phyloP scores from a whole-genome alignment of 441 rosid genomes.

The Gossypium laxum region DNA sequence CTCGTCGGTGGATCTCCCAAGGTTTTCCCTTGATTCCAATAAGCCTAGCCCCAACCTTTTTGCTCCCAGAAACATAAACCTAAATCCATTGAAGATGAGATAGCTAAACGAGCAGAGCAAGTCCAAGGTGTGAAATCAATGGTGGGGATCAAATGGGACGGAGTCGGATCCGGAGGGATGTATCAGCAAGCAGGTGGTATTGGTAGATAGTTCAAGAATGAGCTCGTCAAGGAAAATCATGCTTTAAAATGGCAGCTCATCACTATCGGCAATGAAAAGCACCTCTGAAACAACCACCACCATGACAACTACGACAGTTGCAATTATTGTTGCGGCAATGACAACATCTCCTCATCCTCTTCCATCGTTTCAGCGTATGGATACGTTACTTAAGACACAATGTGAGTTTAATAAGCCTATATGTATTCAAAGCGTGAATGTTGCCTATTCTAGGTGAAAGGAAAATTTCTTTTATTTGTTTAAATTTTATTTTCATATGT shows the following conservation, averaged over 20 bases:
- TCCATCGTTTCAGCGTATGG: constrained; percentile 19
- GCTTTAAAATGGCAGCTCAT: not conserved
- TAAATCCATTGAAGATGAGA: too few species aligned
- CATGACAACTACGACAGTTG: not conserved
- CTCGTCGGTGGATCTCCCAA: too few species aligned
- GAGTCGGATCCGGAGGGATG: too few species aligned
- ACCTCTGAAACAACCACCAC: not conserved
- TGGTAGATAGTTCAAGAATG: too few species aligned
- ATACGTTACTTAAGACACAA: constrained; percentile 52
- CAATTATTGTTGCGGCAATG: not conserved
- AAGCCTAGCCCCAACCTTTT: too few species aligned
- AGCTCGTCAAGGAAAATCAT: not conserved
- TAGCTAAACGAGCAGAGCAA: too few species aligned
- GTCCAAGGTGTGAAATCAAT: too few species aligned
- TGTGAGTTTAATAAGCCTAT: constrained; percentile 93
- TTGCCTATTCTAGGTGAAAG: constrained; percentile 76
- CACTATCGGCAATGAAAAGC: not conserved
- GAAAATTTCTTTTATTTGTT: not conserved
- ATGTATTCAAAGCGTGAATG: constrained; percentile 88
- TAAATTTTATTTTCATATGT: not conserved
- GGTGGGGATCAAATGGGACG: too few species aligned
- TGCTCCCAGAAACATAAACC: too few species aligned
- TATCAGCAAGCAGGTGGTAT: too few species aligned
- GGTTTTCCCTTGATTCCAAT: too few species aligned
- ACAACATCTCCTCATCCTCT: constrained; percentile 17